Base-by-base conservation (phyloP, 2,329 filamentous ascomycete species). In the Beauveria scarabaeidicola region DNA sequence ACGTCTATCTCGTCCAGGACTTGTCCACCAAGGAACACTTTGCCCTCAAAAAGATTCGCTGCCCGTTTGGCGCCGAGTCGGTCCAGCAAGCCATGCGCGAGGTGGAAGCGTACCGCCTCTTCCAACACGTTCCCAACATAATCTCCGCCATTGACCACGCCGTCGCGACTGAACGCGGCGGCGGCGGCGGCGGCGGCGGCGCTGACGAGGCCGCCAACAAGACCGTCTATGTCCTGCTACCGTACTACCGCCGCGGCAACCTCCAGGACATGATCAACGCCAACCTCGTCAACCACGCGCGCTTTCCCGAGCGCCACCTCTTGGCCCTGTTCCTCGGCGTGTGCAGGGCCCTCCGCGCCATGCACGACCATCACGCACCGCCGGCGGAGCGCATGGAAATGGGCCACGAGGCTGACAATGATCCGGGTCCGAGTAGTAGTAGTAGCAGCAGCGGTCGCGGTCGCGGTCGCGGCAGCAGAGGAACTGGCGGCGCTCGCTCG, bases 181-280 rank as follows among this genome's bases (percentile, higher is more conserved):
- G 32, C 0, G 29, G 10, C 3, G 27, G 9, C 29, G 5, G 77
- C 65, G 29, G 10, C 3, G 27, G 9, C 29, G 5, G 77, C 65
- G 77, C 77, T 29, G 82, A 84, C 66, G 83, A 84, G 63, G 73
- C 72, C 75, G 81, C 87, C 63, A 97, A 97, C 63, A 97, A 97
- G 78, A 97, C 93, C 0, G 94, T 97, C 57, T 99, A 99, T 74
- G 94, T 99, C 63, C 80, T 99, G 47, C 81, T 99, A 21, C 94
- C 94, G 13, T 99, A 97, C 78, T 99, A 97, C 77, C 82, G 91
- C 67, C 82, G 93, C 65, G 94, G 94, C 15, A 99, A 99, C 73
- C 81, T 99, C 41, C 94, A 99, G 76, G 94, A 99, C 75, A 88
- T 95, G 70, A 97, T 99, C 79, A 99, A 99, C 74, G 93, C 94